These are phyloP conservation scores for Hortaea sp. DNA, from an alignment of 2,329 filamentous ascomycete species.

Conservation along the genomic window DNA sequence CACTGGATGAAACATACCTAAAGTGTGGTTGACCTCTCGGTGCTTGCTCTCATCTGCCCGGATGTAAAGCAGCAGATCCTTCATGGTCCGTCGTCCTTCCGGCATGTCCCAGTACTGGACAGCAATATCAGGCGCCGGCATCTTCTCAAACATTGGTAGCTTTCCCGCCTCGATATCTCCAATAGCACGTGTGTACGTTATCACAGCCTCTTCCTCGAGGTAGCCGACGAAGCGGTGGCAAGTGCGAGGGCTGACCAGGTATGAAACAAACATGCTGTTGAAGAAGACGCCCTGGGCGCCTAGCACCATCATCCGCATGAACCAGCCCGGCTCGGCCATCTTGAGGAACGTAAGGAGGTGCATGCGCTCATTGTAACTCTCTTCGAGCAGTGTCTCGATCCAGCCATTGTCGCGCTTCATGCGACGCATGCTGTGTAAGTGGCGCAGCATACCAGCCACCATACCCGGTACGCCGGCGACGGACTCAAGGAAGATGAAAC, in stretches of 20 bases:
- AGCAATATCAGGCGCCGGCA: slow-evolving; percentile 78
- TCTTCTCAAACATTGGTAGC: slow-evolving; percentile 69
- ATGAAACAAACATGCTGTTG: slow-evolving; percentile 81
- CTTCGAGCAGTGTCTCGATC: slow-evolving; percentile 47
- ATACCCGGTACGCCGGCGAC: slow-evolving; percentile 94
- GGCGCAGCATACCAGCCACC: slow-evolving; percentile 89
- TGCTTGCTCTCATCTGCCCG: slow-evolving; percentile 74
- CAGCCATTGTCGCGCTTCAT: slow-evolving; percentile 92
- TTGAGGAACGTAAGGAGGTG: slow-evolving; percentile 78
- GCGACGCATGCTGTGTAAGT: slow-evolving; percentile 70
- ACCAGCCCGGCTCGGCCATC: slow-evolving; percentile 73
- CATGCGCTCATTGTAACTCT: slow-evolving; percentile 49
- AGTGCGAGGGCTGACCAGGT: slow-evolving; percentile 75
- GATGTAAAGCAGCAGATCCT: slow-evolving; percentile 78
- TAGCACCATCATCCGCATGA: slow-evolving; percentile 88
- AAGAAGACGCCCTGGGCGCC: slow-evolving; percentile 94
- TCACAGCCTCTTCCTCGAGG: slow-evolving; percentile 90
- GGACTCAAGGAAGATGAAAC: slow-evolving; percentile 83
- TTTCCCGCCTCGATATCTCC: slow-evolving; percentile 76
- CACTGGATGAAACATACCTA: slow-evolving; percentile 39
- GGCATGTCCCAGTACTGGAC: slow-evolving; percentile 92
- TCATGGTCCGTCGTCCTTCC: slow-evolving; percentile 70
- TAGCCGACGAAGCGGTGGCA: slow-evolving; percentile 96
- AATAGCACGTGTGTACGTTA: slow-evolving; percentile 87
- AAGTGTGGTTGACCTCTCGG: slow-evolving; percentile 87